Conservation (phyloP, 257 asterid genomes). For the Solanum etuberosum region DNA sequence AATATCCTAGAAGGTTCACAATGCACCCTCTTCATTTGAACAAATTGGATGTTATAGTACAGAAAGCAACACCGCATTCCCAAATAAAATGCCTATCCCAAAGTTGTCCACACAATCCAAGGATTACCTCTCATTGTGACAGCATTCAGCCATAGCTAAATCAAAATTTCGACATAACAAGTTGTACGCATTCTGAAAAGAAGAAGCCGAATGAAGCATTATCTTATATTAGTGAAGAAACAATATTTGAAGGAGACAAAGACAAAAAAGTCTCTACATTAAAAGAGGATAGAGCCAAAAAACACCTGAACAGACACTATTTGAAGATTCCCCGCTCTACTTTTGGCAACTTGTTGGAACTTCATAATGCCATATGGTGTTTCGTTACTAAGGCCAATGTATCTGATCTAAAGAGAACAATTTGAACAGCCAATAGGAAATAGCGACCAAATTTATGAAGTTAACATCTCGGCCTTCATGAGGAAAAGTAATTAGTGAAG, state of each 20-base stretch:
- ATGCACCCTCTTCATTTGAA: not conserved
- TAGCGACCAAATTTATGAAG: slow-evolving; percentile 14
- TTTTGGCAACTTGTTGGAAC: slow-evolving; percentile 53
- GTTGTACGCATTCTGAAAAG: slow-evolving; percentile 64
- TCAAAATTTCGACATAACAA: slow-evolving; percentile 82
- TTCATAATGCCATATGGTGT: slow-evolving; percentile 92
- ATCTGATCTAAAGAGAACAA: slow-evolving; percentile 53
- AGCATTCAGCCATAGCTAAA: slow-evolving; percentile 86
- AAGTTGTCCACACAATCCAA: not conserved
- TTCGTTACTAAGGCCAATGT: slow-evolving; percentile 84
- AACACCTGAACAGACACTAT: slow-evolving; percentile 80
- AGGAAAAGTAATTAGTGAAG: slow-evolving; percentile 15
- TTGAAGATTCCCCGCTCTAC: slow-evolving; percentile 31
- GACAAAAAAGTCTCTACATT: slow-evolving; percentile 12
- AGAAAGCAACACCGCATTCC: not conserved
- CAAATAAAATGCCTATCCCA: not conserved
- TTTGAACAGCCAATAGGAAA: slow-evolving; percentile 3
- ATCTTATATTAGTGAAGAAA: not conserved
- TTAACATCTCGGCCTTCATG: slow-evolving; percentile 2
- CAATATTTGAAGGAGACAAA: not conserved
- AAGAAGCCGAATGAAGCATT: not conserved
- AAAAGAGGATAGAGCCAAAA: slow-evolving; percentile 14
- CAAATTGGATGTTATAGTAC: not conserved
- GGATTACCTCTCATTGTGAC: slow-evolving; percentile 83
- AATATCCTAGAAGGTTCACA: not conserved